Base-by-base conservation (phyloP, 192 early-diverging fungal species). In the Haplosporangium gracile region DNA sequence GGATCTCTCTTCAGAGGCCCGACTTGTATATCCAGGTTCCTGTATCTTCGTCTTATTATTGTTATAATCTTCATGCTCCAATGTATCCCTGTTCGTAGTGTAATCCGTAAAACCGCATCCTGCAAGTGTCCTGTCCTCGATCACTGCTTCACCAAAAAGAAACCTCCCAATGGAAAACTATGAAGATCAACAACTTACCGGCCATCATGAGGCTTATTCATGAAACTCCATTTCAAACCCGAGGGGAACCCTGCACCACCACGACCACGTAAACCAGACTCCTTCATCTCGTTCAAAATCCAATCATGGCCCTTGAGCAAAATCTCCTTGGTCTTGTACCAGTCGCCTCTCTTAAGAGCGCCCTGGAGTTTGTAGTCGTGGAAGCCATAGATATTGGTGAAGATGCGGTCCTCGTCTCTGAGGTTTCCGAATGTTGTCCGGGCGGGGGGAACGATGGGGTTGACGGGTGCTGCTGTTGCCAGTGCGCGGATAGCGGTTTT, bases 291-390 rank as follows among this genome's bases (percentile, higher is more conserved):
- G 89, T 97, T 93, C 86, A 99, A 93, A 87, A 99, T 99, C 97
- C 97, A 99, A 74, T 97, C 95, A 82, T 97, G 93, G 72, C 98
- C 98, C 89, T 99, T 99, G 68, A 95, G 92, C 60, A 99, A 87
- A 60, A 99, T 94, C 88, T 99, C 98, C 93, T 99, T 99, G 70
- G 98, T 99, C 92, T 98, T 98, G 93, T 98, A 94, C 98, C 98
- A 99, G 91, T 99, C 97, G 72, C 98, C 98, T 75, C 98, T 96
- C 92, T 97, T 96, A 87, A 95, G 75, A 22, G 98, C 98, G 15
- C 97, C 98, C 72, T 95, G 91, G 49, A 99, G 93, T 32, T 93
- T 87, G 82, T 91, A 99, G 88, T 99, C 97, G 88, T 99, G 97
- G 83, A 93, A 93, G 15, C 94, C 95, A 84, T 99, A 99, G 55